These are phyloP conservation scores for Anisodus tanguticus DNA, from an alignment of 257 asterid species.

Conservation along the genomic window DNA sequence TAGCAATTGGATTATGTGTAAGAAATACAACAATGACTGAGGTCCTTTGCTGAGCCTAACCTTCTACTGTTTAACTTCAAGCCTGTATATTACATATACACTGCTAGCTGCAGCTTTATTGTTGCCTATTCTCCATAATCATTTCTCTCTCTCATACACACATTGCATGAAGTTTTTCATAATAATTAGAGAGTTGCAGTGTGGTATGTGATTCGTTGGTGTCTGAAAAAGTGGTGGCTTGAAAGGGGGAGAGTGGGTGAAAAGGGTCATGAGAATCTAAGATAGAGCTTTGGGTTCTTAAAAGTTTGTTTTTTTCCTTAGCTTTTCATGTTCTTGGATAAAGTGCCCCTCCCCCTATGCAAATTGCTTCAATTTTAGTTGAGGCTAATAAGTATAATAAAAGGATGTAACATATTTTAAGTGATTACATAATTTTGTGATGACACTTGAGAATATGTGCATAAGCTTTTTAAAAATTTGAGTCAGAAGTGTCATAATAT, in stretches of 20 bases:
- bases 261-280: slow-evolving; percentile 27
- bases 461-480: no score
- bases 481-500: no score
- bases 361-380: no score
- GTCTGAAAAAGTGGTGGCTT: slow-evolving; percentile 51
- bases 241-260: slow-evolving; percentile 16
- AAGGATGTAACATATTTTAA: no score
- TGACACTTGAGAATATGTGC: no score
- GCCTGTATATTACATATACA: neutral
- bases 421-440: no score
- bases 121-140: neutral
- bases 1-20: neutral
- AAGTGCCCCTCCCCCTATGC: neutral
- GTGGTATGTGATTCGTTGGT: slow-evolving; percentile 22
- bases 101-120: neutral
- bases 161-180: slow-evolving; percentile 32
- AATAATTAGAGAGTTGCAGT: slow-evolving; percentile 33
- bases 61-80: slow-evolving; percentile 17
- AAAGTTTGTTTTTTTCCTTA: neutral
- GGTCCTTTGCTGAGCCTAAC: neutral
- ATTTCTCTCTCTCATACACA: slow-evolving; percentile 32
- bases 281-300: slow-evolving; percentile 15
- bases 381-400: no score
- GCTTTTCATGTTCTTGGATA: slow-evolving; percentile 33
- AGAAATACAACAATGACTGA: neutral